Percentiles rank a stretch among this genome's conserved stretches.
phyloP scores from a whole-genome alignment of 2,329 filamentous ascomycete species.

The Colletotrichum cuscutae region DNA sequence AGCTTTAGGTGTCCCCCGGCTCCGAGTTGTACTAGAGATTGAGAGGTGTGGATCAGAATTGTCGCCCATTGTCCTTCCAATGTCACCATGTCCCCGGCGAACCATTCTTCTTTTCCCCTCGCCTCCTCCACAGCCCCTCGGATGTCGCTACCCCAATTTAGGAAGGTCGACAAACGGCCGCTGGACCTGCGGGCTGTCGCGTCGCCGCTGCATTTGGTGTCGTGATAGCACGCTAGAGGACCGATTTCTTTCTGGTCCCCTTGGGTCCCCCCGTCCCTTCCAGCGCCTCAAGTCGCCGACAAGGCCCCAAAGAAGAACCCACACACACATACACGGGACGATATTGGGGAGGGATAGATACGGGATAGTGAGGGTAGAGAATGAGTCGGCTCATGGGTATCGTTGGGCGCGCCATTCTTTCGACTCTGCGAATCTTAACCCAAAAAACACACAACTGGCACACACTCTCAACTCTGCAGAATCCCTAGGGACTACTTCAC shows the following conservation, averaged over 20 bases:
- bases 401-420: not conserved
- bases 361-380: not conserved
- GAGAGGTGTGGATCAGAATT: constrained; percentile 16
- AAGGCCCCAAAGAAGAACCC: constrained; percentile 10
- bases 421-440: not conserved
- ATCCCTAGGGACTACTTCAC: not conserved
- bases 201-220: constrained; percentile 21
- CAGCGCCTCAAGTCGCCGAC: constrained; percentile 7
- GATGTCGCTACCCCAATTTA: constrained; percentile 34
- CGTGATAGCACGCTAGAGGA: constrained; percentile 33
- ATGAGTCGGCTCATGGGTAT: not conserved
- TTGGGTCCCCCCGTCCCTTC: not conserved
- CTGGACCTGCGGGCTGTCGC: constrained; percentile 24
- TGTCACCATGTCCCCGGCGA: constrained; percentile 28
- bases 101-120: constrained; percentile 30
- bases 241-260: constrained; percentile 20
- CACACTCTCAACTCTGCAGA: not conserved
- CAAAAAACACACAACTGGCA: not conserved
- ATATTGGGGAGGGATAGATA: not conserved
- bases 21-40: not conserved
- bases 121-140: constrained; percentile 33
- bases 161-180: constrained; percentile 34
- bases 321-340: constrained; percentile 7
- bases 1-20: not conserved
- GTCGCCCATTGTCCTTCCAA: constrained; percentile 12